phyloP scores from a whole-genome alignment of 2,329 filamentous ascomycete genomes.

The Graphilbum sp. region DNA sequence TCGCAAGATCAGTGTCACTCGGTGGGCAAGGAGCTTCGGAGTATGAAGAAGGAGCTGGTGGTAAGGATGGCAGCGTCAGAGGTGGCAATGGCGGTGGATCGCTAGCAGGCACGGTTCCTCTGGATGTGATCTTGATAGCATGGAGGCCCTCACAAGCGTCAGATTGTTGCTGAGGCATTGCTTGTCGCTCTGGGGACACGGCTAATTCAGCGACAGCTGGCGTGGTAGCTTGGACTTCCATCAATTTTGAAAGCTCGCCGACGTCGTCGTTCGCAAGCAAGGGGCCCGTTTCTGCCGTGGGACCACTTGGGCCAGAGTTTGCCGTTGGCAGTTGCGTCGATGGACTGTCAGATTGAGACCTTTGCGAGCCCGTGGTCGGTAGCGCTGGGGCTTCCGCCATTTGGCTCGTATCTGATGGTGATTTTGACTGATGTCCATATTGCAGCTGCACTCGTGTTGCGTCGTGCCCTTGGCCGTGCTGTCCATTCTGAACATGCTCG shows the following conservation, averaged over 20 bases:
- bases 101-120: conserved; percentile 22
- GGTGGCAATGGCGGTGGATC: conserved; percentile 22
- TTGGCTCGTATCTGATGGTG: neutral
- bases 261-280: neutral
- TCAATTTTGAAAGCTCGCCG: neutral
- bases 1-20: conserved; percentile 24
- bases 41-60: conserved; percentile 15
- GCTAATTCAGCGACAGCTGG: too few relatives aligned
- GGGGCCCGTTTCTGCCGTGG: neutral
- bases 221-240: too few relatives aligned
- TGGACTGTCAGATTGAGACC: too few relatives aligned
- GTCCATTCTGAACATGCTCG: too few relatives aligned
- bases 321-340: too few relatives aligned
- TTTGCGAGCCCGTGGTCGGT: too few relatives aligned
- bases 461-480: neutral
- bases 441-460: neutral
- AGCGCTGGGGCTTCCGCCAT: neutral
- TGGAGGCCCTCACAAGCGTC: too few relatives aligned
- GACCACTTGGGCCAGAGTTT: too few relatives aligned
- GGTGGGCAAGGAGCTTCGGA: conserved; percentile 25
- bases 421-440: neutral
- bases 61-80: conserved; percentile 13
- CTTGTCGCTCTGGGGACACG: too few relatives aligned
- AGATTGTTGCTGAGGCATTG: too few relatives aligned
- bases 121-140: too few relatives aligned